phyloP scores from a whole-genome alignment of 108 stramenopile species.

The Cyclotella sp. region DNA sequence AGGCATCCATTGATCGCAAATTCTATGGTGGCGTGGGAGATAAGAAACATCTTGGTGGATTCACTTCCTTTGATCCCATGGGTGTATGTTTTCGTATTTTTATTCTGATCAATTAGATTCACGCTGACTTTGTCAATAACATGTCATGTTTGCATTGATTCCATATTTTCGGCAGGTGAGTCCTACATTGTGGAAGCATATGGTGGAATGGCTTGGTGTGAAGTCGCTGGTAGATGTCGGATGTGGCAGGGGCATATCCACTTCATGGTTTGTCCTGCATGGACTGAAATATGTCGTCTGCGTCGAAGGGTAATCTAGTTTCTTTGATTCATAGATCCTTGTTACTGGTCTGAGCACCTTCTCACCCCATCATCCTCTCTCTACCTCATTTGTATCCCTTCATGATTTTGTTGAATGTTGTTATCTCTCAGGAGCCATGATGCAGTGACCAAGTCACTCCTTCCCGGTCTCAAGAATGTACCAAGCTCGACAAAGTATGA shows the following conservation, averaged over 20 bases:
- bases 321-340: too few relatives aligned
- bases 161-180: neutral
- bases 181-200: constrained; percentile 64
- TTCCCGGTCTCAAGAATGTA: constrained; percentile 55
- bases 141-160: neutral
- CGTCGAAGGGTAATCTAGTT: constrained; percentile 72
- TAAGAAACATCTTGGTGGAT: constrained; percentile 77
- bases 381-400: neutral
- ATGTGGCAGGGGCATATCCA: constrained; percentile 77
- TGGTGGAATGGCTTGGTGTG: constrained; percentile 63
- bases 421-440: too few relatives aligned
- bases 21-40: constrained; percentile 79
- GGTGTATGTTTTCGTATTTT: neutral
- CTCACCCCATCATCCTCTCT: too few relatives aligned
- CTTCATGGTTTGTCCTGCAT: constrained; percentile 73
- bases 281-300: constrained; percentile 64
- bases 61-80: constrained; percentile 20
- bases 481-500: constrained; percentile 13
- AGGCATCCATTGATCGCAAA: constrained; percentile 19
- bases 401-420: constrained; percentile 83
- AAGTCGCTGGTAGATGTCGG: constrained; percentile 83
- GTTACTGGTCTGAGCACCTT: too few relatives aligned
- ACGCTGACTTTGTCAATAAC: neutral
- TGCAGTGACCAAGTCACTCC: constrained; percentile 60
- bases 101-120: too few relatives aligned